Evolutionary conservation across 352 stramenopile genomes (phyloP).

Genomic region (Phytophthora idaei): DNA sequence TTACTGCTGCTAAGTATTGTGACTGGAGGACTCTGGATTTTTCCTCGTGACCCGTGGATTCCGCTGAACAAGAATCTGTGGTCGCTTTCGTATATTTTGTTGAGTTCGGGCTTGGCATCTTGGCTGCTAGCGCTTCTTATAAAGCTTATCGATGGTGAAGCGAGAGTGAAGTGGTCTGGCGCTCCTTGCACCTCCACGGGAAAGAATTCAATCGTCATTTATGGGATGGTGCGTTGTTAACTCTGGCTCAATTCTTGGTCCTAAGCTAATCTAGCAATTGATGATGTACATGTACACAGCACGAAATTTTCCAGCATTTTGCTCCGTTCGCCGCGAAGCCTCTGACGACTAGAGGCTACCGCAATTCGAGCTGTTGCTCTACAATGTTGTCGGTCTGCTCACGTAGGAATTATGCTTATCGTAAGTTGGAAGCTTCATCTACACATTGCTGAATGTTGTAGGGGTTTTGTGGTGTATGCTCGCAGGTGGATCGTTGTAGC

Average conservation of each 20-base stretch:
- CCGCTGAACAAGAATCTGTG: conserved; percentile 90
- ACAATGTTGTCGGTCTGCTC: conserved; percentile 50
- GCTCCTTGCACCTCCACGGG: conserved; percentile 50
- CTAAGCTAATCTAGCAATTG: conserved; percentile 6
- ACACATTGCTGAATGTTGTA: background rate
- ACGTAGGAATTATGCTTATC: conserved; percentile 18
- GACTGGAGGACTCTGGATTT: conserved; percentile 33
- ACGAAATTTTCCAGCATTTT: conserved; percentile 62
- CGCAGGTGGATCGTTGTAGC: conserved; percentile 32
- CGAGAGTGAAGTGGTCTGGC: conserved; percentile 23
- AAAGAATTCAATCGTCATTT: conserved; percentile 79
- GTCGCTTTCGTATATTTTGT: conserved; percentile 71
- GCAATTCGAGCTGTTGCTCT: conserved; percentile 44
- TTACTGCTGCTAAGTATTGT: conserved; percentile 14
- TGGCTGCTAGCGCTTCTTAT: conserved; percentile 35
- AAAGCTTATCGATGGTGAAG: conserved; percentile 26
- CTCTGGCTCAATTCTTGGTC: background rate
- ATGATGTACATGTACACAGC: conserved; percentile 32
- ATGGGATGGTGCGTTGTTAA: conserved; percentile 55
- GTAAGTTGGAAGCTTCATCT: too few species aligned
- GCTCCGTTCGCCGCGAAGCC: conserved; percentile 50
- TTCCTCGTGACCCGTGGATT: conserved; percentile 40
- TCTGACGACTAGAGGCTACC: conserved; percentile 14
- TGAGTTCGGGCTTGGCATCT: conserved; percentile 48
- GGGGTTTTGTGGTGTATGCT: background rate